These are phyloP conservation scores for Parasitella parasitica DNA, from an alignment of 371 early-diverging fungal genomes.

Conservation along the genomic window DNA sequence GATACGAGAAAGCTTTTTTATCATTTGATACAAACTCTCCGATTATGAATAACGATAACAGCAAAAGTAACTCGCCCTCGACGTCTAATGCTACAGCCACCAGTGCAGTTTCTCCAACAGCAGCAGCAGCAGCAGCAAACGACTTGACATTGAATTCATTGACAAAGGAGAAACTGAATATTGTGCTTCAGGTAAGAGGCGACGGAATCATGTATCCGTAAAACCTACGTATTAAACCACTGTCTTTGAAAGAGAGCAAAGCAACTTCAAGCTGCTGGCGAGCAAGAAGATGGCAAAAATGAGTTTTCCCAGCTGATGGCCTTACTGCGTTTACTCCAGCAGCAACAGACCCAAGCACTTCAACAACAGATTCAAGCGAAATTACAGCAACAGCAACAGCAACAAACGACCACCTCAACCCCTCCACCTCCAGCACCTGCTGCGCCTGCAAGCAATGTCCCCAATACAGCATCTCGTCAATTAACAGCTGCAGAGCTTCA, in stretches of 20 bases:
- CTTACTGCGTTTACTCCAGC: constrained; percentile 56
- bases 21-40: neutral
- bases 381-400: constrained; percentile 50
- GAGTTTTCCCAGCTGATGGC: constrained; percentile 71
- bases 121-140: neutral
- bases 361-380: constrained; percentile 17
- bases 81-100: neutral
- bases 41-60: neutral
- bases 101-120: neutral
- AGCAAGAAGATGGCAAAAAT: constrained; percentile 68
- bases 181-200: constrained; percentile 33
- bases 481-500: constrained; percentile 34
- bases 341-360: constrained; percentile 28
- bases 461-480: neutral
- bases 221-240: too few relatives aligned
- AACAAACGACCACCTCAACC: constrained; percentile 47
- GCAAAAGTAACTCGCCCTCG: neutral
- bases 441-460: neutral
- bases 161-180: constrained; percentile 39
- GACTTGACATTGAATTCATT: constrained; percentile 28
- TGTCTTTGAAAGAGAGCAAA: constrained; percentile 27
- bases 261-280: constrained; percentile 59
- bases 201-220: too few relatives aligned
- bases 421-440: constrained; percentile 11
- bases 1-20: neutral